phyloP scores from a whole-genome alignment of 768 basidiomycete species.

The Boletus pseudo-olivaceus region DNA sequence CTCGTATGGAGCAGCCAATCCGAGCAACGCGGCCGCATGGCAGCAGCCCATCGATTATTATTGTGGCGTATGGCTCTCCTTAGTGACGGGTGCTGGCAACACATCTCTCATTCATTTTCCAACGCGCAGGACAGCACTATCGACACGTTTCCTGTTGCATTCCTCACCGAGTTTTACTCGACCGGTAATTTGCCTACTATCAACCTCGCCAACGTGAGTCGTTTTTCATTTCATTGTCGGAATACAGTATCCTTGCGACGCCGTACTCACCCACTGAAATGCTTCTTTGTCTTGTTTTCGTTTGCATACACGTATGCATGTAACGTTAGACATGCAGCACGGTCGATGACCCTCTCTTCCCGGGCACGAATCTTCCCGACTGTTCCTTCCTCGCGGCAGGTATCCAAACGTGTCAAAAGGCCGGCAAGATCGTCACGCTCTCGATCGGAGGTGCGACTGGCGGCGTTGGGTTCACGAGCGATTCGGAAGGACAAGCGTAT shows the following conservation, averaged over 20 bases:
- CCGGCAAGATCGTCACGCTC: conserved; percentile 58
- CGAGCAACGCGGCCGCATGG: conserved; percentile 20
- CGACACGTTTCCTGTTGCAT: conserved; percentile 59
- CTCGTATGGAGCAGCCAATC: conserved; percentile 30
- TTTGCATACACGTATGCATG: background rate
- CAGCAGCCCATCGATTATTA: conserved; percentile 34
- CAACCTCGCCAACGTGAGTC: conserved; percentile 54
- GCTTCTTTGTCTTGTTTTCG: background rate
- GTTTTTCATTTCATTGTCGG: background rate
- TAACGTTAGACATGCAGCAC: conserved; percentile 56
- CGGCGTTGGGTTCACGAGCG: conserved; percentile 55
- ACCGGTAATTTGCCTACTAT: conserved; percentile 56
- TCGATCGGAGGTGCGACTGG: conserved; percentile 64
- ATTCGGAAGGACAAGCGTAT: conserved; percentile 53
- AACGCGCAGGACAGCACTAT: conserved; percentile 48
- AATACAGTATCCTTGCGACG: background rate
- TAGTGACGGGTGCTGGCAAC: background rate
- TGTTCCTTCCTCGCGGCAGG: conserved; percentile 58
- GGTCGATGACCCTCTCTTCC: conserved; percentile 51
- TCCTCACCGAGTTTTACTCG: conserved; percentile 57
- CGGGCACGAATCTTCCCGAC: conserved; percentile 60
- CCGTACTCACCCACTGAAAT: background rate
- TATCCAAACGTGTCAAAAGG: conserved; percentile 62
- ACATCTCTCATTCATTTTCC: background rate
- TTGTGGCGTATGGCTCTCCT: conserved; percentile 21